Percentiles rank a stretch among this genome's conserved stretches.
Conservation (phyloP, 768 basidiomycete genomes). For the Tulasnella calospora region DNA sequence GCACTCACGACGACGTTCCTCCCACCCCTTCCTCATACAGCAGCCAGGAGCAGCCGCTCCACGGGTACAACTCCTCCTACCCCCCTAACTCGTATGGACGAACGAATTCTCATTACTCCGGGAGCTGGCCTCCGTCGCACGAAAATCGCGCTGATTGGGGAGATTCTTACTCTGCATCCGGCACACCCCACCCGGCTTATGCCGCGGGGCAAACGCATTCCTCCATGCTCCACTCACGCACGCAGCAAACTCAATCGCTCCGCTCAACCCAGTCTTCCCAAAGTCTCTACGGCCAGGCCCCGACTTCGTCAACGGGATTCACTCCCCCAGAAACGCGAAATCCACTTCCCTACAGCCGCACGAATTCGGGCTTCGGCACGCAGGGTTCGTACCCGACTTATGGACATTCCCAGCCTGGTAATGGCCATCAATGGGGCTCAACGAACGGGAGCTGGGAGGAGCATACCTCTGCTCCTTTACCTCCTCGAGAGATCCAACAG, state of each 20-base stretch:
- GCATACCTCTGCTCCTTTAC: neutral
- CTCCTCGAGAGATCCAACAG: neutral
- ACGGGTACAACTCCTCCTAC: neutral
- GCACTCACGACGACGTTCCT: neutral
- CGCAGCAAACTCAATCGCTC: neutral
- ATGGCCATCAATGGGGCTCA: neutral
- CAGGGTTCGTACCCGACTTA: neutral
- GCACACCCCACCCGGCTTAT: neutral
- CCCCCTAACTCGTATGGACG: neutral
- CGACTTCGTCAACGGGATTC: neutral
- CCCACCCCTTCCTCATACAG: conserved; percentile 11
- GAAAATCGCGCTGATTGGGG: neutral
- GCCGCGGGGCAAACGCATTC: neutral
- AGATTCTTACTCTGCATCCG: neutral
- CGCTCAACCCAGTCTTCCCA: neutral
- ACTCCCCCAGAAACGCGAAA: neutral
- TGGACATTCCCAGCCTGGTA: neutral
- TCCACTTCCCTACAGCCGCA: neutral
- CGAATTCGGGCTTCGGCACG: neutral
- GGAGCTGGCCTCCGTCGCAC: neutral
- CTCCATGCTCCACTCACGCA: neutral
- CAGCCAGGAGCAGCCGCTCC: conserved; percentile 8
- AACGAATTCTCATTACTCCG: neutral
- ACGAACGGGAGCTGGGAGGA: neutral
- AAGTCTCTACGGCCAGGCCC: neutral